phyloP scores from a whole-genome alignment of 2,329 filamentous ascomycete genomes.

The Xylaria hypoxylon region DNA sequence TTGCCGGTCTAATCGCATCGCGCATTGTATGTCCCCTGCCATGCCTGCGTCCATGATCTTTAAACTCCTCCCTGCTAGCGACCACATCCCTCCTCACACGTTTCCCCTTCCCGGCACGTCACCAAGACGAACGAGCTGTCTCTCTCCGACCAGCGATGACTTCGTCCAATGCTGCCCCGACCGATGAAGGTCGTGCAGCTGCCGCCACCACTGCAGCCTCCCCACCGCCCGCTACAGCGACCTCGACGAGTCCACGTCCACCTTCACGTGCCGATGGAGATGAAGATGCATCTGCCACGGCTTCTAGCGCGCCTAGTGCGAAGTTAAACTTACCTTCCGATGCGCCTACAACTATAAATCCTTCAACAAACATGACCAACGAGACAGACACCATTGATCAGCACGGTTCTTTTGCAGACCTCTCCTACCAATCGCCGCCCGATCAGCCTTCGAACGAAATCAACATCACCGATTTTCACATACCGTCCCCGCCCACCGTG shows the following conservation, averaged over 20 bases:
- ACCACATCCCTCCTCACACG: slow-evolving; percentile 20
- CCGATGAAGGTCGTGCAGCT: slow-evolving; percentile 41
- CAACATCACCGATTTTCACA: slow-evolving; percentile 41
- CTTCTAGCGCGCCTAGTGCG: slow-evolving; percentile 24
- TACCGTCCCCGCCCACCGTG: slow-evolving; percentile 52
- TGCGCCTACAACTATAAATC: slow-evolving; percentile 38
- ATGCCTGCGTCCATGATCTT: slow-evolving; percentile 37
- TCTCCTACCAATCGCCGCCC: slow-evolving; percentile 16
- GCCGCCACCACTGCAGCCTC: slow-evolving; percentile 24
- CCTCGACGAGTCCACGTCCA: slow-evolving; percentile 27
- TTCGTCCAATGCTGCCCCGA: slow-evolving; percentile 65
- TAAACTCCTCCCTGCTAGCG: slow-evolving; percentile 28
- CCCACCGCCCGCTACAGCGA: slow-evolving; percentile 31
- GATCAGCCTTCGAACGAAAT: slow-evolving; percentile 25
- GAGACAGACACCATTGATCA: neutral
- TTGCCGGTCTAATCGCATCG: slow-evolving; percentile 42
- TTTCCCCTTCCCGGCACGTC: slow-evolving; percentile 40
- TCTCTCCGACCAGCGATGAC: slow-evolving; percentile 66
- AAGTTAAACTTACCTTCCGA: slow-evolving; percentile 30
- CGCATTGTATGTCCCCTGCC: slow-evolving; percentile 37
- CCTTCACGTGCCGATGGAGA: slow-evolving; percentile 10
- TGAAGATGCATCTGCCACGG: slow-evolving; percentile 23
- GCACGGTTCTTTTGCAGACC: slow-evolving; percentile 8
- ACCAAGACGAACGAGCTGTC: slow-evolving; percentile 68
- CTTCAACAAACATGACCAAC: slow-evolving; percentile 3